Percentiles rank a stretch among this genome's conserved stretches.
Evolutionary conservation across 345 rosid species (phyloP).

Genomic region (Ceriops decandra): DNA sequence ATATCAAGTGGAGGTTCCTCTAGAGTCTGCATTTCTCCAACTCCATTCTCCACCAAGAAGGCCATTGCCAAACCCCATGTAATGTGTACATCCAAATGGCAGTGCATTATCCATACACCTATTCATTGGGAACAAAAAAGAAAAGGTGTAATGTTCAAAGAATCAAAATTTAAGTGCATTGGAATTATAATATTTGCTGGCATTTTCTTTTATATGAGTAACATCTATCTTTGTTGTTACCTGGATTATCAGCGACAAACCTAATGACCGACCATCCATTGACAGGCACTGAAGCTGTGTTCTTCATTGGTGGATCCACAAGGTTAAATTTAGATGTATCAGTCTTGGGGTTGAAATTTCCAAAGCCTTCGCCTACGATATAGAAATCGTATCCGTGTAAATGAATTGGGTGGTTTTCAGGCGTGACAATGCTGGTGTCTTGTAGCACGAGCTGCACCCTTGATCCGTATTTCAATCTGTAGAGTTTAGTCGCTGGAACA

Average conservation of each 20-base stretch:
- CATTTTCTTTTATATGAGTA: not conserved
- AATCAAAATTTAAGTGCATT: not conserved
- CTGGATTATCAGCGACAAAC: conserved; percentile 95
- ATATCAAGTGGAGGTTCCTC: conserved; percentile 68
- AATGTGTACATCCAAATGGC: conserved; percentile 92
- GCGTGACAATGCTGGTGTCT: conserved; percentile 70
- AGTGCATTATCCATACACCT: conserved; percentile 95
- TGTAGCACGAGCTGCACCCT: conserved; percentile 80
- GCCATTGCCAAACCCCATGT: conserved; percentile 86
- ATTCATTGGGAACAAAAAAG: conserved; percentile 2
- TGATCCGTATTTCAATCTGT: conserved; percentile 65
- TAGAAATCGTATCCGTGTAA: conserved; percentile 94
- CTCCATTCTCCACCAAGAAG: conserved; percentile 75
- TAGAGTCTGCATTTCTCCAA: conserved; percentile 50
- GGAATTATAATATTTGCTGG: no score
- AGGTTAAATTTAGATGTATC: conserved; percentile 75
- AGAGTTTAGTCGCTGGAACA: conserved; percentile 54
- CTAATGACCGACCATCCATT: conserved; percentile 93
- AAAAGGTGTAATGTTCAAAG: not conserved
- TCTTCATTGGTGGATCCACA: conserved; percentile 84
- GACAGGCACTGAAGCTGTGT: conserved; percentile 70
- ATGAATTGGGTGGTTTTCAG: conserved; percentile 92
- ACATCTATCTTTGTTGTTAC: conserved; percentile 25
- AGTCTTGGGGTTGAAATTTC: conserved; percentile 68
- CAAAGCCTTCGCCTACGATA: conserved; percentile 76